A percentile compares a stretch with the other conserved stretches of the same genome.
Evolutionary conservation across 1,284 basidiomycete genomes (phyloP).

Genomic region (Moesziomyces antarcticus): DNA sequence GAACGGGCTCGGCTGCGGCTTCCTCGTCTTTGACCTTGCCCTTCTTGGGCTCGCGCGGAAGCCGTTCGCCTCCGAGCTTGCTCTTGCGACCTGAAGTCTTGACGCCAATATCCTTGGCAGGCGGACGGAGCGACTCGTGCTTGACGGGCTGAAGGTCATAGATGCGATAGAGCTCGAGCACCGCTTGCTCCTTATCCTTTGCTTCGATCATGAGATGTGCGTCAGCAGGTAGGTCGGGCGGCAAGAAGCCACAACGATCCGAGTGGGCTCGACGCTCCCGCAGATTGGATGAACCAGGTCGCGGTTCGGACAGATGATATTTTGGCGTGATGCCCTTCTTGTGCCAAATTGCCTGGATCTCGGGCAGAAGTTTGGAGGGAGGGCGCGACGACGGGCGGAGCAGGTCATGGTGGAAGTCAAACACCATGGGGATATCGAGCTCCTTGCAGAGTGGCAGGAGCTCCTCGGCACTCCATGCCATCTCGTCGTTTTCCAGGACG

Average conservation of each 20-base stretch:
- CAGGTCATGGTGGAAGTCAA: conserved; percentile 63
- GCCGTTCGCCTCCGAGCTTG: conserved; percentile 59
- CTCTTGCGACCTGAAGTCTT: conserved; percentile 68
- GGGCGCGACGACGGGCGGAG: conserved; percentile 64
- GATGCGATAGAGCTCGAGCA: conserved; percentile 83
- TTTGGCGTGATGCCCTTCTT: conserved; percentile 81
- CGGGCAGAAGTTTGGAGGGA: conserved; percentile 74
- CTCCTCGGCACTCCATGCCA: conserved; percentile 88
- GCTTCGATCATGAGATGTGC: conserved; percentile 91
- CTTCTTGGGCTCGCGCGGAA: conserved; percentile 18
- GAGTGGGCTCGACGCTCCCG: conserved; percentile 82
- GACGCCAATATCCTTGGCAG: conserved; percentile 69
- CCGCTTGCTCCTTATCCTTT: conserved; percentile 92
- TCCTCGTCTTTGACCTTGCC: conserved; percentile 63
- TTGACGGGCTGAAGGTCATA: conserved; percentile 78
- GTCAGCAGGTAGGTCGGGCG: conserved; percentile 71
- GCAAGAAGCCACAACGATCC: conserved; percentile 78
- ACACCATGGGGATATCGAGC: conserved; percentile 78
- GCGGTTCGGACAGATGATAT: conserved; percentile 82
- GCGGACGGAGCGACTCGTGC: conserved; percentile 71
- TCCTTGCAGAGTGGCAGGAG: conserved; percentile 84
- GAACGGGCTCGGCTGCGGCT: conserved; percentile 3
- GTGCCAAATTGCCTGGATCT: conserved; percentile 80
- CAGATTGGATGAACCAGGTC: conserved; percentile 28
- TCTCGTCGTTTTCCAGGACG: conserved; percentile 91